Percentiles rank a stretch among this genome's conserved stretches.
phyloP scores from a whole-genome alignment of 2,329 filamentous ascomycete genomes.

The Cadophora sp. region DNA sequence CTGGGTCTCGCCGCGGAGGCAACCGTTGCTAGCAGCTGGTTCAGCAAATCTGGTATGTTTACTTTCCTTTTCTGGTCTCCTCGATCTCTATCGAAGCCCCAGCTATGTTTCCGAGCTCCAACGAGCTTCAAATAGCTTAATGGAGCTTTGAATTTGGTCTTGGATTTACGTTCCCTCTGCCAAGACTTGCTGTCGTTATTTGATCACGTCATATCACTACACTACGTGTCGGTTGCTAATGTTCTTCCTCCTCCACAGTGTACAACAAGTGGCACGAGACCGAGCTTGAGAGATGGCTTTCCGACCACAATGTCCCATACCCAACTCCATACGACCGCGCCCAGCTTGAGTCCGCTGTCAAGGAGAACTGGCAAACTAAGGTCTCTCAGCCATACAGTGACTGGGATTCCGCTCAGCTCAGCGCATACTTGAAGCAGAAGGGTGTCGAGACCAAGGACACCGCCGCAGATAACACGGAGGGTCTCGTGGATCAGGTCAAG shows the following conservation, averaged over 20 bases:
- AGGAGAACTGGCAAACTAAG: conserved; percentile 85
- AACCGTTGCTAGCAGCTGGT: conserved; percentile 80
- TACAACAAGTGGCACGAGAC: conserved; percentile 99
- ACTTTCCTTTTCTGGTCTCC: conserved; percentile 6
- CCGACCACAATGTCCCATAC: conserved; percentile 89
- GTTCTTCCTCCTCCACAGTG: conserved; percentile 58
- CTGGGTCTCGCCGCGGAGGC: conserved; percentile 75
- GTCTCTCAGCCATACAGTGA: conserved; percentile 76
- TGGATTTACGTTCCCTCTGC: conserved; percentile 2
- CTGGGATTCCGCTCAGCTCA: conserved; percentile 76
- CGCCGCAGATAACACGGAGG: conserved; percentile 72
- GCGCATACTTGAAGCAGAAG: conserved; percentile 71
- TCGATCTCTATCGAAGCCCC: conserved; percentile 21
- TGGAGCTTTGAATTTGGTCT: conserved; percentile 14
- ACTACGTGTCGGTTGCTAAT: conserved; percentile 34
- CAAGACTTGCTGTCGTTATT: background rate
- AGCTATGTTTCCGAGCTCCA: conserved; percentile 17
- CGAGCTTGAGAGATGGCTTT: conserved; percentile 95
- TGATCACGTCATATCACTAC: conserved; percentile 21
- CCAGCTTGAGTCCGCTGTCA: conserved; percentile 89
- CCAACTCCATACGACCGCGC: conserved; percentile 91
- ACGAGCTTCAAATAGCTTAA: conserved; percentile 14
- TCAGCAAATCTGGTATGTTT: conserved; percentile 80
- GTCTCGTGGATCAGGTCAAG: conserved; percentile 73
- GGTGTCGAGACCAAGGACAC: conserved; percentile 73